Evolutionary conservation across 2,329 filamentous ascomycete species (phyloP).

Genomic region (Fusarium algeriense): DNA sequence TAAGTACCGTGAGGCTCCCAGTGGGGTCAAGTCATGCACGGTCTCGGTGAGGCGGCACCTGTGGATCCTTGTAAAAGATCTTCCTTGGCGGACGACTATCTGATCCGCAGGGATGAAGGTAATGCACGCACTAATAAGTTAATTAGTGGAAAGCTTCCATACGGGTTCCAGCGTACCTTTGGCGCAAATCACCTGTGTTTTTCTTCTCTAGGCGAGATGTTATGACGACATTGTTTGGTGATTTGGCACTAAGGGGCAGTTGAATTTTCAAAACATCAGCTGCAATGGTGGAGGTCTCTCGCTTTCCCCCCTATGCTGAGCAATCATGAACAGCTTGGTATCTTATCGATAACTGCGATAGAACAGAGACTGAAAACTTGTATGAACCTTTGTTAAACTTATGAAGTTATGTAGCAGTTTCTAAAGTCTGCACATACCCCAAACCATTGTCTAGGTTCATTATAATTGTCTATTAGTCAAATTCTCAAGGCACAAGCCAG

Average conservation of each 20-base stretch:
- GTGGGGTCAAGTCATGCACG: constrained; percentile 14
- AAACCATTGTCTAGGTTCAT: no score
- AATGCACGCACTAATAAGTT: constrained; percentile 15
- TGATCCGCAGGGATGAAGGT: constrained; percentile 6
- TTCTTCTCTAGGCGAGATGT: not conserved
- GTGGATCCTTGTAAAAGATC: constrained; percentile 19
- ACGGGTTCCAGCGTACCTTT: constrained; percentile 5
- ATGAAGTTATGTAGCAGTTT: no score
- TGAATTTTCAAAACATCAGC: not conserved
- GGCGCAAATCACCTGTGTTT: not conserved
- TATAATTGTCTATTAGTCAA: no score
- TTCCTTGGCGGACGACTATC: constrained; percentile 12
- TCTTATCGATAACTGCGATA: not conserved
- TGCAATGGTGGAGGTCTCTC: not conserved
- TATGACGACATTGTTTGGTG: constrained; percentile 17
- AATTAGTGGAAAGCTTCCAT: constrained; percentile 10
- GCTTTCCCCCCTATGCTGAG: not conserved
- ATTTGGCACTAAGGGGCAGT: not conserved
- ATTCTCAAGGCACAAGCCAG: no score
- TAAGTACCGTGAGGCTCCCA: constrained; percentile 21
- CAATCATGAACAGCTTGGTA: not conserved
- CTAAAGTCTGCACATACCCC: no score
- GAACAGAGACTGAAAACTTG: no score
- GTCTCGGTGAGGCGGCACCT: constrained; percentile 18
- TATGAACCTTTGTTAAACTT: no score